These are phyloP conservation scores for Epichloe typhina DNA, from an alignment of 2,329 filamentous ascomycete genomes.

Conservation along the genomic window DNA sequence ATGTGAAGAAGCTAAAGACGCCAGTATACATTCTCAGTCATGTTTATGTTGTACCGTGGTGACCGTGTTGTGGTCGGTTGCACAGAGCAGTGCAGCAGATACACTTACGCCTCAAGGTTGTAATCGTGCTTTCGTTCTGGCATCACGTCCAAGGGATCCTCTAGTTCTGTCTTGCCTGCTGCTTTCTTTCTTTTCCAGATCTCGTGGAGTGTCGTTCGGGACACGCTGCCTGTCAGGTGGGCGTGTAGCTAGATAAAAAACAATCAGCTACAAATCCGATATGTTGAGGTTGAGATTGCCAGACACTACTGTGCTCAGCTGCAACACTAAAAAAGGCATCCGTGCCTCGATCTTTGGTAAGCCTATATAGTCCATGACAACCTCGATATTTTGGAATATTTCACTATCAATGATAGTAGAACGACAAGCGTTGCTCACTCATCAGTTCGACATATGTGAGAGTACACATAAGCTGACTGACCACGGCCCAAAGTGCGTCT, in stretches of 20 bases:
- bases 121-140: slow-evolving; percentile 59
- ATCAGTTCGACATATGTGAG: too few relatives aligned
- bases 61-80: too few relatives aligned
- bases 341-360: slow-evolving; percentile 43
- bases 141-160: slow-evolving; percentile 58
- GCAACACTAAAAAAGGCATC: neutral
- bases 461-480: too few relatives aligned
- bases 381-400: neutral
- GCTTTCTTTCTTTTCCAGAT: slow-evolving; percentile 54
- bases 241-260: slow-evolving; percentile 51
- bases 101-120: slow-evolving; percentile 51
- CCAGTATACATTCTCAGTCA: neutral
- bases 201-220: slow-evolving; percentile 56
- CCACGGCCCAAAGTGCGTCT: too few relatives aligned
- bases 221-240: slow-evolving; percentile 69
- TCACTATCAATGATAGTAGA: too few relatives aligned
- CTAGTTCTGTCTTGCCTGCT: slow-evolving; percentile 37
- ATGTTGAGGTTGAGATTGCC: neutral
- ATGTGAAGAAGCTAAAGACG: slow-evolving; percentile 52
- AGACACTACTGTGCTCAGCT: neutral
- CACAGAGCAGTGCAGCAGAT: neutral
- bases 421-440: too few relatives aligned
- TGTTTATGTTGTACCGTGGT: neutral
- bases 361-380: slow-evolving; percentile 29
- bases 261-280: neutral